Base-by-base conservation (phyloP, 495 filamentous ascomycete genomes). In the Penicillium cinerascens region DNA sequence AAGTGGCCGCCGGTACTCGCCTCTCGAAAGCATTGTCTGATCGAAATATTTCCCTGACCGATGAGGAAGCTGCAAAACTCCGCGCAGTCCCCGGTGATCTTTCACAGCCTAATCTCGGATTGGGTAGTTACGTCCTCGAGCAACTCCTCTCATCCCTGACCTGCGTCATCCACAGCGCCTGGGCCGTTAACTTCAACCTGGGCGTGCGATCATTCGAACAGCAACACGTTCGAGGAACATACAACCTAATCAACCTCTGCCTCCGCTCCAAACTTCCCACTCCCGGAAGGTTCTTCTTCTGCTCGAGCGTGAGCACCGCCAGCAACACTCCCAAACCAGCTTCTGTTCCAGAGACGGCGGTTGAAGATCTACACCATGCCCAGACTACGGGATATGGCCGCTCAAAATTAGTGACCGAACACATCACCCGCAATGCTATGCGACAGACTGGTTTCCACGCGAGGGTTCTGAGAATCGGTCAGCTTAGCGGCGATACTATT, bases 141-240 rank as follows among this genome's bases (percentile, higher is more conserved):
- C 48, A 71, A 1, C 62, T 87, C 0, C 70, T 67, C 0, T 60
- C 63, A 1, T 69, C 70, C 17, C 61, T 70, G 1, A 82, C 79
- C 0, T 59, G 71, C 0, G 68, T 86, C 26, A 77, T 87, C 29
- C 86, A 87, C 60, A 73, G 78, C 3, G 86, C 84, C 17, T 89
- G 86, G 85, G 78, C 82, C 0, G 86, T 88, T n/a, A 88, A 89
- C 63, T 89, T 89, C 71, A 85, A 81, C 49, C 70, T 83, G 43
- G 74, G 76, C n/a, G 72, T 87, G 1, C 60, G 71, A 8, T 82
- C 76, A 39, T 88, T 89, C 54, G 78, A 75, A 20, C 66, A 70
- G 27, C 77, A 82, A 22, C 81, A 84, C 56, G 78, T 88, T 49
- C 69, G 69, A 1, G 82, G 83, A 23, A 67, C 84, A 7, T 65